Percentiles rank a stretch among this genome's conserved stretches.
Conservation (phyloP, 139 green algal species). For the Micractinium conductrix region DNA sequence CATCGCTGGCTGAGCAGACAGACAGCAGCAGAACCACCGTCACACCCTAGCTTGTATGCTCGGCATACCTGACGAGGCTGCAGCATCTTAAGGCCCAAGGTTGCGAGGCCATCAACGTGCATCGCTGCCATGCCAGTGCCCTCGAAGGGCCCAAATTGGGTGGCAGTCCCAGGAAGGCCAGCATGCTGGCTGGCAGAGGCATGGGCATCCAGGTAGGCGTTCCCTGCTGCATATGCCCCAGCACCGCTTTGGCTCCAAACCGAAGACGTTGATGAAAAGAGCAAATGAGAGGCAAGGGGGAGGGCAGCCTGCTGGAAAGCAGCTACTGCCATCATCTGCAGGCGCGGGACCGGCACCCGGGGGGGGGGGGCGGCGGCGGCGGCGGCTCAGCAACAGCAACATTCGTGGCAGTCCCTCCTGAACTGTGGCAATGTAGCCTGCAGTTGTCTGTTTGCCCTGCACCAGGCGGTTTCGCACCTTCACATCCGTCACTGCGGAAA, state of each 20-base stretch:
- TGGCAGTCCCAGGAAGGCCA: conserved; percentile 26
- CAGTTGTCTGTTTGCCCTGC: no score
- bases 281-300: not conserved
- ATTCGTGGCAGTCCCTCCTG: no score
- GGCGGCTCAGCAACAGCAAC: no score
- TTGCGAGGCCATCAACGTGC: not conserved
- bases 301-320: not conserved
- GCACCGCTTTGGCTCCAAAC: conserved; percentile 49
- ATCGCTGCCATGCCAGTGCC: conserved; percentile 40
- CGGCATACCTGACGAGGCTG: not conserved
- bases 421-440: not conserved
- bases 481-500: not conserved
- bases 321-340: not conserved
- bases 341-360: no score
- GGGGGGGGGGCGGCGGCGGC: no score
- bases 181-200: not conserved
- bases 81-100: conserved; percentile 4
- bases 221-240: conserved; percentile 74
- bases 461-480: not conserved
- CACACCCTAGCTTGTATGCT: no score
- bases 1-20: no score
- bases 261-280: conserved; percentile 47
- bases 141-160: conserved; percentile 48
- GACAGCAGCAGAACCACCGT: not conserved
- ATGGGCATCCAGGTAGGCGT: conserved; percentile 69